A percentile compares a stretch with the other conserved stretches of the same genome.
Conservation (phyloP, 2,329 filamentous ascomycete genomes). For the Cytospora schulzeri region DNA sequence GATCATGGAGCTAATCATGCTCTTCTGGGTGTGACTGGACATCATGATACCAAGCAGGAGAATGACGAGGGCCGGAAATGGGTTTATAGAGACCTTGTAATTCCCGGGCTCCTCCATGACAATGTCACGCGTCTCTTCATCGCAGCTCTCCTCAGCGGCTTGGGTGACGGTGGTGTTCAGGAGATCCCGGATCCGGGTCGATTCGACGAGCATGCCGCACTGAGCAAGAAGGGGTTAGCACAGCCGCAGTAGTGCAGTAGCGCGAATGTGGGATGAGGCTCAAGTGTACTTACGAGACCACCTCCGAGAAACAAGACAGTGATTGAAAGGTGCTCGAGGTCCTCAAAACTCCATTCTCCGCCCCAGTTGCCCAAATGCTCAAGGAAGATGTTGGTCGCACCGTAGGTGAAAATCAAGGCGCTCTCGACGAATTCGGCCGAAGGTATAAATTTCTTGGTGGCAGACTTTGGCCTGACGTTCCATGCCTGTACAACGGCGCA, state of each 20-base stretch:
- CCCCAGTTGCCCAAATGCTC: conserved; percentile 82
- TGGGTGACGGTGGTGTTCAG: conserved; percentile 57
- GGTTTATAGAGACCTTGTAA: conserved; percentile 80
- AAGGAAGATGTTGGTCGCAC: conserved; percentile 85
- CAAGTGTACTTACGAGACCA: conserved; percentile 65
- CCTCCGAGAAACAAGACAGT: conserved; percentile 93
- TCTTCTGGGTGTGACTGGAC: conserved; percentile 84
- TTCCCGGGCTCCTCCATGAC: conserved; percentile 61
- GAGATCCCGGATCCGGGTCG: conserved; percentile 65
- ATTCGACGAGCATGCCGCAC: conserved; percentile 86
- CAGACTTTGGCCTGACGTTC: conserved; percentile 73
- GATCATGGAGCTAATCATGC: conserved; percentile 86
- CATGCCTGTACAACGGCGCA: conserved; percentile 60
- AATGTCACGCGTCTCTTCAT: conserved; percentile 49
- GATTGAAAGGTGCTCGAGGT: conserved; percentile 91
- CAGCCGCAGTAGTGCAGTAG: conserved; percentile 18
- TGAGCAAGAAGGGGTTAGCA: conserved; percentile 36
- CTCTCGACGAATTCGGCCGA: conserved; percentile 90
- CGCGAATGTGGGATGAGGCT: conserved; percentile 13
- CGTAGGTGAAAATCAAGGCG: conserved; percentile 87
- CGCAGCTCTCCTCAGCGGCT: conserved; percentile 36
- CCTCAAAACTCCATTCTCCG: conserved; percentile 70
- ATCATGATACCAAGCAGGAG: conserved; percentile 91
- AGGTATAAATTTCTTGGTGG: conserved; percentile 66
- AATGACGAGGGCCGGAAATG: conserved; percentile 84